Evolutionary conservation across 208 protist genomes (phyloP).

Genomic region (Trypanosoma congolense): DNA sequence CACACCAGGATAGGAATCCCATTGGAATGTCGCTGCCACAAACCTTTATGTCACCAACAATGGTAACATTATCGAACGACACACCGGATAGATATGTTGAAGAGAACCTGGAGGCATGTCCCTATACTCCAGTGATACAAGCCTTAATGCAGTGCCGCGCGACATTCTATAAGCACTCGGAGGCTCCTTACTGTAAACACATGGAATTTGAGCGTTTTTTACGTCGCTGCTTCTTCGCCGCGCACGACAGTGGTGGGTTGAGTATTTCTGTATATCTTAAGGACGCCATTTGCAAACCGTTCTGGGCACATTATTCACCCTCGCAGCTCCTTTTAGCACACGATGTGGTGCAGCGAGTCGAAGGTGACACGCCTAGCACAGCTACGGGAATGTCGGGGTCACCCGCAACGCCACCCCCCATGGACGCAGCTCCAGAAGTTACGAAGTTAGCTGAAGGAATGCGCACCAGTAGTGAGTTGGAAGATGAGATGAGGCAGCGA

Average conservation of each 20-base stretch:
- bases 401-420: too few relatives aligned
- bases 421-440: too few relatives aligned
- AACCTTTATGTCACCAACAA: neutral
- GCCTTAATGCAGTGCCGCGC: constrained; percentile 12
- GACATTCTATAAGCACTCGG: constrained; percentile 13
- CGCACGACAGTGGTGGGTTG: constrained; percentile 13
- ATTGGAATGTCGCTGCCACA: neutral
- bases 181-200: constrained; percentile 10
- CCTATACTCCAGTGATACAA: constrained; percentile 7
- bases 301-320: constrained; percentile 16
- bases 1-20: neutral
- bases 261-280: constrained; percentile 9
- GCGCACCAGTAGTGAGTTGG: neutral
- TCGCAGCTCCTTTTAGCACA: constrained; percentile 17
- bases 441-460: too few relatives aligned
- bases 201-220: constrained; percentile 24
- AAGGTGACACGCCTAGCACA: constrained; percentile 12
- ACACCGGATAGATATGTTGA: neutral
- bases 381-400: too few relatives aligned
- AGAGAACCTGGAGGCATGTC: neutral
- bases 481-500: neutral
- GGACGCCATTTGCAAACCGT: constrained; percentile 2
- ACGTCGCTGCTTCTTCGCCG: constrained; percentile 11
- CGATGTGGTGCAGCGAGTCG: constrained; percentile 16
- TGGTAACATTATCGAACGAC: neutral